Evolutionary conservation across 139 green algal species (phyloP).

Genomic region (Tetratostichococcus sp.): DNA sequence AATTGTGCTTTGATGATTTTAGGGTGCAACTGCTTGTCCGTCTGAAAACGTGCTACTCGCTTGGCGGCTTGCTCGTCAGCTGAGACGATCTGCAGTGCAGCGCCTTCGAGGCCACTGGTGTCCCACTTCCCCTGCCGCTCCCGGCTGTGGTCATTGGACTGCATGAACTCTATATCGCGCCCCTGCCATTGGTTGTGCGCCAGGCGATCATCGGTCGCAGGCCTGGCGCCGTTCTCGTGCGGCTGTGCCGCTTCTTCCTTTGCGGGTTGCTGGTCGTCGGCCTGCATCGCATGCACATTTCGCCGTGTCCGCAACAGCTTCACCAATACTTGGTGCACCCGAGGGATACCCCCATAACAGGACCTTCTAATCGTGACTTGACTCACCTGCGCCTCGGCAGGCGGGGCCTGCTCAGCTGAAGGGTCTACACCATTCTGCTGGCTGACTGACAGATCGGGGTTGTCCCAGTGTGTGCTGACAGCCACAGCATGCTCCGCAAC

Average conservation of each 20-base stretch:
- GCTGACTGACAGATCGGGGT: not conserved
- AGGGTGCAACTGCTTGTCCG: not conserved
- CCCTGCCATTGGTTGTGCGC: constrained; percentile 42
- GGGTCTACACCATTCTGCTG: not conserved
- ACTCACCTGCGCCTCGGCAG: not conserved
- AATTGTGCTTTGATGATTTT: no score
- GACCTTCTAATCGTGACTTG: no score
- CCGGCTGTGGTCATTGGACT: constrained; percentile 64
- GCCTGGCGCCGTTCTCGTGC: not conserved
- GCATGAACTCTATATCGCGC: constrained; percentile 67
- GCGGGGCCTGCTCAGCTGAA: no score
- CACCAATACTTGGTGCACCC: no score
- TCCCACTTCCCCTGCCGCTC: constrained; percentile 63
- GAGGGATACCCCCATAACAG: no score
- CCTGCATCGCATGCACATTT: no score
- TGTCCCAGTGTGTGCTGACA: not conserved
- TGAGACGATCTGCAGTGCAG: constrained; percentile 49
- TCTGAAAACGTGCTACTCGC: constrained; percentile 2
- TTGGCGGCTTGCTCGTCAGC: constrained; percentile 61
- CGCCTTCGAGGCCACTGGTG: constrained; percentile 52
- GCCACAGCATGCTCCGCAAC: not conserved
- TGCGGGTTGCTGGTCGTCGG: not conserved
- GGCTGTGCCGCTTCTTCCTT: not conserved
- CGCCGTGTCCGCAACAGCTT: no score
- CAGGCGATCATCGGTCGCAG: constrained; percentile 12